phyloP scores from a whole-genome alignment of 1,139 yeast genomes.

The Pneumocystis carinii region DNA sequence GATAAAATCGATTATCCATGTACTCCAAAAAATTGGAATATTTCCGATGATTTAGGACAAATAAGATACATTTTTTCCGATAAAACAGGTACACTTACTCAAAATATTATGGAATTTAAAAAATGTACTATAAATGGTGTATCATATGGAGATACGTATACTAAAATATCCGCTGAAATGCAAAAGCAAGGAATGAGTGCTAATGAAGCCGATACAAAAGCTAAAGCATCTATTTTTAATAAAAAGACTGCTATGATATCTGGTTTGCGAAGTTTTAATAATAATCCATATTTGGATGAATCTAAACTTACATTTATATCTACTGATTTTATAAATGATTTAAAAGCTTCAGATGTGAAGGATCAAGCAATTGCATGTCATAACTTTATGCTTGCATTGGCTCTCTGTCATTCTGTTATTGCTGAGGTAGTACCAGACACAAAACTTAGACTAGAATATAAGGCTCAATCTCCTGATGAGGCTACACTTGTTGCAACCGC shows the following conservation, averaged over 20 bases:
- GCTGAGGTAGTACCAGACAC: slow-evolving; percentile 39
- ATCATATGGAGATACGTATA: slow-evolving; percentile 83
- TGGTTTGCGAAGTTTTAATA: slow-evolving; percentile 32
- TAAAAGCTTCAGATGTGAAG: slow-evolving; percentile 36
- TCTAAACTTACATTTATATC: slow-evolving; percentile 67
- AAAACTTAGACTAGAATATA: slow-evolving; percentile 47
- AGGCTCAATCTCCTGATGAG: slow-evolving; percentile 98
- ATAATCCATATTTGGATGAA: slow-evolving; percentile 47
- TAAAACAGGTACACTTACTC: slow-evolving; percentile 93
- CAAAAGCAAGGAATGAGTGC: slow-evolving; percentile 75
- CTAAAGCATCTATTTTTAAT: slow-evolving; percentile 43
- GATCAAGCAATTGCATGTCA: slow-evolving; percentile 51
- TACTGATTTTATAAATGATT: slow-evolving; percentile 43
- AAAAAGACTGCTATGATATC: slow-evolving; percentile 57
- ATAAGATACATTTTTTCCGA: slow-evolving; percentile 91
- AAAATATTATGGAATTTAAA: slow-evolving; percentile 91
- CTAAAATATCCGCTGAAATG: slow-evolving; percentile 89
- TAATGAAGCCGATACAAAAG: slow-evolving; percentile 48
- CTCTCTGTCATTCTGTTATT: slow-evolving; percentile 83
- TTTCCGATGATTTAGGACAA: slow-evolving; percentile 93
- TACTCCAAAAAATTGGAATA: slow-evolving; percentile 92
- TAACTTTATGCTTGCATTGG: slow-evolving; percentile 73
- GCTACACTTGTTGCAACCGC: slow-evolving; percentile 92
- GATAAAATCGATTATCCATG: slow-evolving; percentile 81
- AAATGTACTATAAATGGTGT: slow-evolving; percentile 81